Evolutionary conservation across 208 protist species (phyloP), one percentile per base, ranked within the genome.

Genomic region (Crithidia expoeki): DNA sequence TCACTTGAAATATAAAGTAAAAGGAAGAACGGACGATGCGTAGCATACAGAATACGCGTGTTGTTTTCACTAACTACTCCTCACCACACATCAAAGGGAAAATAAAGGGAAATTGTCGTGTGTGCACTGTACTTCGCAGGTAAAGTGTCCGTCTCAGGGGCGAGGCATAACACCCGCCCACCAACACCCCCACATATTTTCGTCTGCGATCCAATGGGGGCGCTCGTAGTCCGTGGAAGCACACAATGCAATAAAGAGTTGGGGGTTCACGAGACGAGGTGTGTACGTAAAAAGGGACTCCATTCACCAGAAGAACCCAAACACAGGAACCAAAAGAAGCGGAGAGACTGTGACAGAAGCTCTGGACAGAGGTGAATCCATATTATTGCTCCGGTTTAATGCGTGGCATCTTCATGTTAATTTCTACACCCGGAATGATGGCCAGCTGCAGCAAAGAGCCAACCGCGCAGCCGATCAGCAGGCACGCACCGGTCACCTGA

Each of bases 361-460:
- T n/a, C n/a, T n/a, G n/a, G n/a, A n/a, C n/a, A n/a, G n/a, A n/a
- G n/a, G n/a, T n/a, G n/a, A n/a, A n/a, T n/a, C n/a, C n/a, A n/a
- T n/a, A n/a, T n/a, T n/a, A n/a, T n/a, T n/a, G n/a, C n/a, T n/a
- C n/a, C n/a, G n/a, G n/a, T n/a, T n/a, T n/a, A n/a, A n/a, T n/a
- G n/a, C n/a, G n/a, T n/a, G n/a, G n/a, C n/a, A n/a, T n/a, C n/a
- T n/a, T n/a, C n/a, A n/a, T n/a, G n/a, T n/a, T n/a, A n/a, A n/a
- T n/a, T n/a, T 74, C 49, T 4, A 76, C 46, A 21, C 46, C 59
- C 7, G 63, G 61, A n/a, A 74, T 51, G 28, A 72, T 51, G 19
- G 72, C 80, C n/a, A 94, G 56, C 65, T 91, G 84, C 30, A 94
- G 44, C 23, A 94, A 80, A 9, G 85, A 92, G 19, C 89, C 89